Conservation (phyloP, 1,284 basidiomycete species). For the Retiboletus flavoniger region DNA sequence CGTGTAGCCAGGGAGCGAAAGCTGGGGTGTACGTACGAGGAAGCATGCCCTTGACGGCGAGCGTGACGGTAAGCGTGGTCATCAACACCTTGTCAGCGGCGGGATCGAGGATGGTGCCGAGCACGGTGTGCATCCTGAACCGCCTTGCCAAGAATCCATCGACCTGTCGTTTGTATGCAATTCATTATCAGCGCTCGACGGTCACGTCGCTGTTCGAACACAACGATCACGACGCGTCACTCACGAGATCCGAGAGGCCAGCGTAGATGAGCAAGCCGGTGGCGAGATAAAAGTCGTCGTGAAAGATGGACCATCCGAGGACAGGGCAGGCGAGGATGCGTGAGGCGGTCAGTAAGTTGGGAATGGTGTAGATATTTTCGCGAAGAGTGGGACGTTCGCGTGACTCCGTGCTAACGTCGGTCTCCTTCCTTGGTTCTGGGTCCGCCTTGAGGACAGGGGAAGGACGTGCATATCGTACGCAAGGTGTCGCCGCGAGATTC, state of each 20-base stretch:
- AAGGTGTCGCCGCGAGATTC: constrained; percentile 12
- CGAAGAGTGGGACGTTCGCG: constrained; percentile 35
- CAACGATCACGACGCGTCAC: constrained; percentile 29
- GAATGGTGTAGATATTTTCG: constrained; percentile 95
- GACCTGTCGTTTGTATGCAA: constrained; percentile 38
- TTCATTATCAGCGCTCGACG: constrained; percentile 4
- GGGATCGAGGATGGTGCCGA: constrained; percentile 95
- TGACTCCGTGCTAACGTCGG: constrained; percentile 1
- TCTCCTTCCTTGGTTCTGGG: constrained; percentile 7
- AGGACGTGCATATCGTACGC: constrained; percentile 11
- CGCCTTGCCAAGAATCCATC: constrained; percentile 90
- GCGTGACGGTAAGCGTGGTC: constrained; percentile 89
- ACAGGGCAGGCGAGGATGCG: constrained; percentile 87
- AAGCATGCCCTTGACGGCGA: constrained; percentile 81
- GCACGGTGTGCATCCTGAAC: constrained; percentile 82
- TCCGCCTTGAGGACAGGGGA: constrained; percentile 6
- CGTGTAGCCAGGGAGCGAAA: not conserved
- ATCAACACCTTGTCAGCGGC: constrained; percentile 96
- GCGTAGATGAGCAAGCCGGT: constrained; percentile 85
- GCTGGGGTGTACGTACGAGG: constrained; percentile 59
- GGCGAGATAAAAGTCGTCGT: constrained; percentile 78
- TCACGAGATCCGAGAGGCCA: constrained; percentile 86
- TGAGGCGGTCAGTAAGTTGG: constrained; percentile 87
- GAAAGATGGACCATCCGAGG: constrained; percentile 89
- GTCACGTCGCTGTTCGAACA: constrained; percentile 11